Evolutionary conservation across 345 rosid genomes (phyloP).

Genomic region (Luvunga scandens): DNA sequence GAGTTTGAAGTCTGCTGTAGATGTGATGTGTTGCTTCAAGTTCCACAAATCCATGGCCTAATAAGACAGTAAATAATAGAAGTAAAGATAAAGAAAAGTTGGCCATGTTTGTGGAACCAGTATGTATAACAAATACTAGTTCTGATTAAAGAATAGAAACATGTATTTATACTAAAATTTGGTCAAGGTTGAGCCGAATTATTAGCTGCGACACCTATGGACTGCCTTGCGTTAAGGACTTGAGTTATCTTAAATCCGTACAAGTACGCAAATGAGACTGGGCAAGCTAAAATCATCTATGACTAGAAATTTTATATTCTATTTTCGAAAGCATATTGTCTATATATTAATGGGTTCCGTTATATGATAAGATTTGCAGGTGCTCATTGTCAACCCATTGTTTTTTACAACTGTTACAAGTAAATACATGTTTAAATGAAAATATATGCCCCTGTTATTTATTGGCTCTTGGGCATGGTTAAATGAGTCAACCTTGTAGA

Average conservation of each 20-base stretch:
- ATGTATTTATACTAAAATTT: neutral
- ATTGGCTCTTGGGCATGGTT: too few species aligned
- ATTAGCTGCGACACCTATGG: neutral
- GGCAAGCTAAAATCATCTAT: neutral
- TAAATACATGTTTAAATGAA: too few species aligned
- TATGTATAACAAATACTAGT: neutral
- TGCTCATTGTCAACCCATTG: too few species aligned
- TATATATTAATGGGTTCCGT: neutral
- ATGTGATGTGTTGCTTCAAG: constrained; percentile 40
- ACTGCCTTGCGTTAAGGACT: neutral
- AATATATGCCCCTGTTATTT: too few species aligned
- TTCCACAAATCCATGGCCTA: constrained; percentile 21
- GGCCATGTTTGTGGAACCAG: constrained; percentile 14
- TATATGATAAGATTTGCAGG: neutral
- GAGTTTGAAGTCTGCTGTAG: constrained; percentile 14
- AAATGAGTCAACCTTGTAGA: too few species aligned
- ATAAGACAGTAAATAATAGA: constrained; percentile 18
- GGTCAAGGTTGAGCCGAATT: neutral
- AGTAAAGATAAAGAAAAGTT: constrained; percentile 4
- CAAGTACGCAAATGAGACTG: neutral
- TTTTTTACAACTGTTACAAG: too few species aligned
- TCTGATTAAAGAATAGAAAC: neutral
- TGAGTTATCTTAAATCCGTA: neutral
- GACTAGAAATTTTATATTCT: neutral
- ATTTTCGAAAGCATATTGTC: neutral